These are phyloP conservation scores for Apophysomyces sp. DNA, from an alignment of 371 early-diverging fungal genomes.

Conservation along the genomic window DNA sequence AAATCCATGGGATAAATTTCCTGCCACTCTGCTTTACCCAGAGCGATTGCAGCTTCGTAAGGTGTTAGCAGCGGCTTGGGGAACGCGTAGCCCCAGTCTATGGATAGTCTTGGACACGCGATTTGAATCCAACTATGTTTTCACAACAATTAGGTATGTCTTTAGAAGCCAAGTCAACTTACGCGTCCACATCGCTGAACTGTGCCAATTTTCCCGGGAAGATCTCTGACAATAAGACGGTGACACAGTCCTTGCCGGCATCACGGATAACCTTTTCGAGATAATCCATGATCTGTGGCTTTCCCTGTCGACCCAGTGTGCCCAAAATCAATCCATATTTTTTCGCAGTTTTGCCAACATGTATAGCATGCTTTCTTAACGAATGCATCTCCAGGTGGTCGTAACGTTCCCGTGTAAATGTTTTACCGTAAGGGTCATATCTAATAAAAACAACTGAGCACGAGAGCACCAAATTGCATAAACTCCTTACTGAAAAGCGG, in stretches of 20 bases:
- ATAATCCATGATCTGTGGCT: constrained; percentile 86
- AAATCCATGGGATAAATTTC: constrained; percentile 97
- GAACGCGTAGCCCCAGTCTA: constrained; percentile 99
- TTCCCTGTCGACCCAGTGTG: constrained; percentile 99
- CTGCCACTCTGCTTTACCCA: constrained; percentile 77
- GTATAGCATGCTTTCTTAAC: constrained; percentile 83
- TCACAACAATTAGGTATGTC: neutral
- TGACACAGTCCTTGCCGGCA: constrained; percentile 67
- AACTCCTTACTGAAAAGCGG: constrained; percentile 76
- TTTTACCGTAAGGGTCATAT: constrained; percentile 97
- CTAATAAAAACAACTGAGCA: constrained; percentile 15
- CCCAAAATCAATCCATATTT: constrained; percentile 93
- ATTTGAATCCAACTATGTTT: constrained; percentile 90
- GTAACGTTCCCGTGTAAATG: constrained; percentile 93
- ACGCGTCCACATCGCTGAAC: constrained; percentile 89
- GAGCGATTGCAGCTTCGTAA: constrained; percentile 93
- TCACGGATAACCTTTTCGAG: constrained; percentile 65
- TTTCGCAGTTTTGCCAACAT: constrained; percentile 68
- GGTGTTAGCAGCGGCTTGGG: constrained; percentile 93
- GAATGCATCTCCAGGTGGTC: constrained; percentile 92
- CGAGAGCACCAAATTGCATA: neutral
- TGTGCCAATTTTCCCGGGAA: constrained; percentile 88
- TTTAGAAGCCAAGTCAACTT: constrained; percentile 21
- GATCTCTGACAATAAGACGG: constrained; percentile 91
- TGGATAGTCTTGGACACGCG: constrained; percentile 97